Base-by-base conservation (phyloP, 2,329 filamentous ascomycete species). In the Colletotrichum cuscutae region DNA sequence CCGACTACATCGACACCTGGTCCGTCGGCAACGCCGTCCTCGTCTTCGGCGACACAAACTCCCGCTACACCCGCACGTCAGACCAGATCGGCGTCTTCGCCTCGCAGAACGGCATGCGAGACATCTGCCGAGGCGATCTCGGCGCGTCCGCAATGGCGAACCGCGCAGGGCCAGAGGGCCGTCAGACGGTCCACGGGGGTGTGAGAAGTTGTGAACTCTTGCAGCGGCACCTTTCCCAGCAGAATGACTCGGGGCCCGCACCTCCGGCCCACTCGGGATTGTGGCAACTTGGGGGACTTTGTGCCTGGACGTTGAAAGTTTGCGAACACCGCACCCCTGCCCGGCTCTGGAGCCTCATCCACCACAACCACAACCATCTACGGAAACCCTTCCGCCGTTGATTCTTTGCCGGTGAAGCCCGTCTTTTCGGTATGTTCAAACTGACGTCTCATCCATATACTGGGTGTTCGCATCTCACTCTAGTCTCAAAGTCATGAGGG, bases 41-140 rank as follows among this genome's bases (percentile, higher is more conserved):
- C 35, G 84, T 93, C 12, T 89, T 87, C 71, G 91, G 91, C 61
- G 91, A 93, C 79, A 90, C 89, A 26, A 93, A 93, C 81, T 87
- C 87, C 70, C 88, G 90, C 24, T 93, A 92, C 81, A 91, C 89
- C 1, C 87, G 89, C 19, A 78, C 85, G 1, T 84, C 80, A 9
- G 89, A 92, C 79, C 87, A 86, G 49, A 86, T 89, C 62, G 80
- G 80, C 6, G 75, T 89, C 65, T 87, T 91, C 73, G 77, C 81
- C n/a, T 82, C 81, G 8, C 82, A 87, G 70, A 88, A 88, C 65
- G 84, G 84, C 70, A 65, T 65, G 65, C 46, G 66, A 72, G 60
- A 19, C 65, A 72, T 54, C 59, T 57, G 46, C 59, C 66, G 66
- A 72, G 66, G 70, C 70, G 66, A 70, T 72, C 60, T 72, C 70